Evolutionary conservation across 164 flowering plant species (phyloP), one percentile per base, ranked within the genome.

Genomic region (Magnolia changhungtana): DNA sequence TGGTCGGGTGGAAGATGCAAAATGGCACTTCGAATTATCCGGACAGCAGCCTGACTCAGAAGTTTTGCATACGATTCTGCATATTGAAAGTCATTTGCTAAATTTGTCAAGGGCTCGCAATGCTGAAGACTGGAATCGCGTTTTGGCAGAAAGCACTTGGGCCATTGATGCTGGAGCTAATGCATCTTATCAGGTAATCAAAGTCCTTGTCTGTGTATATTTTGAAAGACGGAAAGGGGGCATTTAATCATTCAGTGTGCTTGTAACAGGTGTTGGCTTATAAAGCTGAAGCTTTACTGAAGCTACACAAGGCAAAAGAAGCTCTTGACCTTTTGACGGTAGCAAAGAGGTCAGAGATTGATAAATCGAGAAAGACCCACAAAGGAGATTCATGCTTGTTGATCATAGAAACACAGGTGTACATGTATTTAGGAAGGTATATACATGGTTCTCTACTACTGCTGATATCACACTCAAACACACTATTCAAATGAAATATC

Each of bases 261-360:
- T n/a, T 72, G 63, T 67, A 18, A 23, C 71, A 92, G 97, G 88
- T 92, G 65, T 85, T 78, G 78, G 89, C 95, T 21, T 77, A 87
- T 84, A 88, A 88, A 91, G 97, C 94, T 0, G 95, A 92, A 87
- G 92, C 91, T 19, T 82, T 85, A 61, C 31, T 92, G 81, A 92
- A 86, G 82, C 90, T 91, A 31, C 86, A 84, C 45, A 86, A 81
- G 74, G 90, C 89, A 69, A 83, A 90, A 77, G 94, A 91, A 4
- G 95, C 97, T 19, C 89, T 86, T 50, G 85, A 82, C 14, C 71
- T 82, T 24, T 61, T 90, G 77, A 27, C 51, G 21, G 49, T 16
- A 71, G 69, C 78, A 71, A 72, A 55, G 18, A 55, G 18, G 18
- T 55, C 61, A 55, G 61, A 55, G 61, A 55, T 55, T 8, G 58